phyloP scores from a whole-genome alignment of 768 basidiomycete species.

The Favolaschia claudopus region DNA sequence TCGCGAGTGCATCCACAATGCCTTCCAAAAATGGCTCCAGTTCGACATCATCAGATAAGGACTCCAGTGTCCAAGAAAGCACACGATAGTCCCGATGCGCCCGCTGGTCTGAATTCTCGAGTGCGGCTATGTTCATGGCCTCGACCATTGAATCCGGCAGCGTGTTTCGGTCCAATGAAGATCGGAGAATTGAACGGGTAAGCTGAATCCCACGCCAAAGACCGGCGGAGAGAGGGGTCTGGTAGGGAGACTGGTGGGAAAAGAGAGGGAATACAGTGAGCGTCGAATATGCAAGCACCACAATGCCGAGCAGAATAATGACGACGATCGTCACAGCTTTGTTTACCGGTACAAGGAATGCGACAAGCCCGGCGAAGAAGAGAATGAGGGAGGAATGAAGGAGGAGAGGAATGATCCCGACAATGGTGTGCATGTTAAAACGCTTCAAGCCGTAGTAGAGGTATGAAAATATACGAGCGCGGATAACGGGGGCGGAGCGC shows the following conservation, averaged over 20 bases:
- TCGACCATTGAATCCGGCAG: not conserved
- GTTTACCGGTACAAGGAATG: not conserved
- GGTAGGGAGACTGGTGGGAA: not conserved
- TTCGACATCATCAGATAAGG: not conserved
- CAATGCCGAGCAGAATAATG: too few relatives aligned
- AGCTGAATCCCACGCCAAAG: too few relatives aligned
- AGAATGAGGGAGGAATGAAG: not conserved
- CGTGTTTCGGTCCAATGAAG: not conserved
- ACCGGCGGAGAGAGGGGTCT: not conserved
- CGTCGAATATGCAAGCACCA: too few relatives aligned
- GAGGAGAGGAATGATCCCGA: not conserved
- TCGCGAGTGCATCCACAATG: too few relatives aligned
- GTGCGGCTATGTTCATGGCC: not conserved
- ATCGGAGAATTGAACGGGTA: not conserved
- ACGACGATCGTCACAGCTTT: too few relatives aligned
- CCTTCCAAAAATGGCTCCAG: too few relatives aligned
- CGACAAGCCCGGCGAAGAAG: not conserved
- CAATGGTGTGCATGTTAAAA: too few relatives aligned
- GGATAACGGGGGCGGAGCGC: not conserved
- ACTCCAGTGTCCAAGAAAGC: not conserved
- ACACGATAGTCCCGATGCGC: not conserved
- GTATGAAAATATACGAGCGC: not conserved
- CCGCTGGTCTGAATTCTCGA: too few relatives aligned
- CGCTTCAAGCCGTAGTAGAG: slow-evolving; percentile 7
- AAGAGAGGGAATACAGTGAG: not conserved